Conservation (phyloP, 768 basidiomycete species). For the Coprinopsis cinerea region DNA sequence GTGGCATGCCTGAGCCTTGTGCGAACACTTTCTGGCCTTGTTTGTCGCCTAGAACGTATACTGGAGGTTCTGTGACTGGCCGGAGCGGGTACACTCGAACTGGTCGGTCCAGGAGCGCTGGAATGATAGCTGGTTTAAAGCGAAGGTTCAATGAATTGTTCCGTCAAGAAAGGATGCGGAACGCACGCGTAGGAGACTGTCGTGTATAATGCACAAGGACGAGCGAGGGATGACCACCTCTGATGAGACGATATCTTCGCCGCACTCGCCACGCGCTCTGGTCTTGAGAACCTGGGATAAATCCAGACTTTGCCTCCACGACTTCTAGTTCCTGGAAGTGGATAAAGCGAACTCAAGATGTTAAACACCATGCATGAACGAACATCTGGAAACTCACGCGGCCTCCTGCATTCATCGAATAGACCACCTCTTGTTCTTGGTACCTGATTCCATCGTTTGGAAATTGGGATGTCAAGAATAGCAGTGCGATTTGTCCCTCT, state of each 20-base stretch:
- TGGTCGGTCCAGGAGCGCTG: constrained; percentile 51
- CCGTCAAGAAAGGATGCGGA: constrained; percentile 5
- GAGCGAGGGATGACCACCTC: constrained; percentile 70
- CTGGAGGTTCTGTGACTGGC: constrained; percentile 54
- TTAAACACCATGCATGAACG: too few relatives aligned
- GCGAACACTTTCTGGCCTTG: constrained; percentile 60
- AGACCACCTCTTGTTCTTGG: constrained; percentile 66
- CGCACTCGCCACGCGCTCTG: constrained; percentile 60
- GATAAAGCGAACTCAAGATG: too few relatives aligned
- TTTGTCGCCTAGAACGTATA: constrained; percentile 71
- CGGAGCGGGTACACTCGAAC: constrained; percentile 70
- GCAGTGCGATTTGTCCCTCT: constrained; percentile 66
- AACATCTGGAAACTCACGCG: too few relatives aligned
- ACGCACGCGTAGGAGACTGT: constrained; percentile 58
- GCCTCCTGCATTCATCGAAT: constrained; percentile 43
- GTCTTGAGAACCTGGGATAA: constrained; percentile 63
- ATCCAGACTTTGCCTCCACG: constrained; percentile 67
- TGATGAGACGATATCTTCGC: constrained; percentile 63
- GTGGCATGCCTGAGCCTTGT: constrained; percentile 26
- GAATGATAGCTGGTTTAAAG: constrained; percentile 49
- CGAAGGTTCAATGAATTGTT: background rate
- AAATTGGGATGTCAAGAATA: constrained; percentile 61
- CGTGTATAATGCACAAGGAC: constrained; percentile 73
- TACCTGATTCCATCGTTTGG: constrained; percentile 76
- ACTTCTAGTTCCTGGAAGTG: constrained; percentile 85